Evolutionary conservation across 78 protist species (phyloP), one percentile per base, ranked within the genome.

Genomic region (Bigelowiella natans): DNA sequence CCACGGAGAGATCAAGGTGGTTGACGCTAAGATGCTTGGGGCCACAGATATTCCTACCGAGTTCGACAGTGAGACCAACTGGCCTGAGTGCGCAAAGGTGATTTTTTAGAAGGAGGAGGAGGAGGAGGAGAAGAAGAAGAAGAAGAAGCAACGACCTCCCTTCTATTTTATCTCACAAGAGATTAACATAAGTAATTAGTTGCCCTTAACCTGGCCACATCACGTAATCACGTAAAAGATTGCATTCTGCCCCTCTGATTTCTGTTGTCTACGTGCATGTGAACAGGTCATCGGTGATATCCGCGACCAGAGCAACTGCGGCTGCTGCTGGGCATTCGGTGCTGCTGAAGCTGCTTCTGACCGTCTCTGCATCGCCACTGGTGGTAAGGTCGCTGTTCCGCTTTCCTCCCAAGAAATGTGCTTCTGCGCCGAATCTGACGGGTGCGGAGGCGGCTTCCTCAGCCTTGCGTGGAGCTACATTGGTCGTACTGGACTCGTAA

Each of bases 371-470:
- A 91, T 91, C 40, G 88, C 86, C 40, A 31, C 90, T n/a, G 39
- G 31, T 40, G 85, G 31, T 26, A 36, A 1, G 51, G 37, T 31
- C 31, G 2, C 39, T 28, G 26, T 88, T 28, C 73, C 90, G 29
- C 51, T 90, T 34, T 90, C 92, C 1, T 39, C 88, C 30, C 92
- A 90, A 36, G 88, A 90, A 86, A 7, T 90, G 63, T 40, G 83
- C 90, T 63, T 64, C 39, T 64, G 85, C 40, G 90, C 38, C 28
- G 7, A 26, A 82, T 40, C 36, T 31, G 0, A 28, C 64, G 94
- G 94, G 63, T 94, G 95, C 93, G 18, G 39, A 36, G 95, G 95
- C 88, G 95, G 94, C 36, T 37, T 31, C 63, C 30, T 90, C 31
- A 2, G 0, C 51, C 37, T 39, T 28, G 93, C 91, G 2, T 94